These are phyloP conservation scores for Silene coronaria DNA, from an alignment of 179 eudicot species.

Conservation along the genomic window DNA sequence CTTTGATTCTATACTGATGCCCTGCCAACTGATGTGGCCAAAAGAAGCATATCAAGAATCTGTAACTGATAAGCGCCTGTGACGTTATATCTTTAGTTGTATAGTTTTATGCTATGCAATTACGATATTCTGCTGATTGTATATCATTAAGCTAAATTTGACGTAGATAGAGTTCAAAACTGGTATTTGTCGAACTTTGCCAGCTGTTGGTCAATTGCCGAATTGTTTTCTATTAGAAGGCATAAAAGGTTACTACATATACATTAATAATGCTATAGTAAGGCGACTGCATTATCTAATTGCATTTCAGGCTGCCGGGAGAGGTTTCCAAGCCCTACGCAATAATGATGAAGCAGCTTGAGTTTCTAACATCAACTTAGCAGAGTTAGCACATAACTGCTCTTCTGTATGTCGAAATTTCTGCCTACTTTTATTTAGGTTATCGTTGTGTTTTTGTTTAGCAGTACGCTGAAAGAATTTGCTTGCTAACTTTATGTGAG, in stretches of 20 bases:
- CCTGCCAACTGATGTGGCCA: too few species aligned
- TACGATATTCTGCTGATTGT: neutral
- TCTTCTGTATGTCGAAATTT: slow-evolving; percentile 15
- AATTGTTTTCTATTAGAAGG: neutral
- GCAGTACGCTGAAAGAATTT: slow-evolving; percentile 9
- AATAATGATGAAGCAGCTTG: slow-evolving; percentile 3
- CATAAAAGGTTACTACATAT: slow-evolving; percentile 14
- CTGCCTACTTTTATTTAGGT: neutral
- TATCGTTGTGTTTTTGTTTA: slow-evolving; percentile 2
- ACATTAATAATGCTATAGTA: neutral
- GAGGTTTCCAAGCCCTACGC: slow-evolving; percentile 13
- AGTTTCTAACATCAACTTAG: slow-evolving; percentile 14
- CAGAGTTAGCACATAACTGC: slow-evolving; percentile 16
- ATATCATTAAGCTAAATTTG: too few species aligned
- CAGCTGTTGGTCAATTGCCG: too few species aligned
- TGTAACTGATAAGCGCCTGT: neutral
- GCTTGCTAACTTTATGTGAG: slow-evolving; percentile 3
- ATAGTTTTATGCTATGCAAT: neutral
- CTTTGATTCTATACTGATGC: too few species aligned
- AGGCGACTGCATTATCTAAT: neutral
- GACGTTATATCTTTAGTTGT: neutral
- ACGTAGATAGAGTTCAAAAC: neutral
- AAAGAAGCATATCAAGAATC: too few species aligned
- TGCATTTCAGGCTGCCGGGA: slow-evolving; percentile 21
- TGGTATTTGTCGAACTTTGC: too few species aligned